A percentile compares a stretch with the other conserved stretches of the same genome.
phyloP scores from a whole-genome alignment of 495 filamentous ascomycete species.

The Neurospora intermedia region DNA sequence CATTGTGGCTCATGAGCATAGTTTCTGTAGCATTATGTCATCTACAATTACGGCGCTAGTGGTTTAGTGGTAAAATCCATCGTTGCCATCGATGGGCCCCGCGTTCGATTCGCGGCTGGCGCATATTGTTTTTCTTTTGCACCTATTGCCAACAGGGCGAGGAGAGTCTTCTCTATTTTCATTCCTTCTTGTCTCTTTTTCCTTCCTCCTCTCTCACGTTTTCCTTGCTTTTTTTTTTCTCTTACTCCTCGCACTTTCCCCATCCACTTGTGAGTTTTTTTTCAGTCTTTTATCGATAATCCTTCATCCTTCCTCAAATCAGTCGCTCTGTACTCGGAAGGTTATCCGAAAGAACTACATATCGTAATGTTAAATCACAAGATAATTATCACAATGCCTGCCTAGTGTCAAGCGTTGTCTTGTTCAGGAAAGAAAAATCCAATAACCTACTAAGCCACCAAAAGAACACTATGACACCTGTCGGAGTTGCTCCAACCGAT shows the following conservation, averaged over 20 bases:
- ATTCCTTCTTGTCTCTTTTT: too few relatives aligned
- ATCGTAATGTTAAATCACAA: neutral
- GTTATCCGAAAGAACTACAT: neutral
- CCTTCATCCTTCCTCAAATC: neutral
- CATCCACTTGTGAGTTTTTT: neutral
- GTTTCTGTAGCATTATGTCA: neutral
- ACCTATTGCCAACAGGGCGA: neutral
- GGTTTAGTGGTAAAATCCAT: neutral
- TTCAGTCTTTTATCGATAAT: neutral
- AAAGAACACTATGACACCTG: constrained; percentile 4
- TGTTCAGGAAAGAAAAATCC: neutral
- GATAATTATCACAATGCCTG: neutral
- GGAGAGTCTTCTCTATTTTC: too few relatives aligned
- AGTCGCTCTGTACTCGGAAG: neutral
- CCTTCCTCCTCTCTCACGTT: too few relatives aligned
- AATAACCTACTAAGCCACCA: constrained; percentile 11
- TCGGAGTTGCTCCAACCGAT: constrained; percentile 4
- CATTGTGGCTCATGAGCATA: neutral
- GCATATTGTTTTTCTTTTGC: neutral
- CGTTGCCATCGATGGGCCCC: neutral
- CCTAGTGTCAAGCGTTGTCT: neutral
- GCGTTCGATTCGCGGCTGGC: neutral
- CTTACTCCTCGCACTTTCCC: neutral
- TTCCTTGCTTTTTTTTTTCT: neutral
- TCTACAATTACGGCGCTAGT: neutral